These are phyloP conservation scores for Sporisorium reilianum DNA, from an alignment of 1,284 basidiomycete genomes.

Conservation along the genomic window DNA sequence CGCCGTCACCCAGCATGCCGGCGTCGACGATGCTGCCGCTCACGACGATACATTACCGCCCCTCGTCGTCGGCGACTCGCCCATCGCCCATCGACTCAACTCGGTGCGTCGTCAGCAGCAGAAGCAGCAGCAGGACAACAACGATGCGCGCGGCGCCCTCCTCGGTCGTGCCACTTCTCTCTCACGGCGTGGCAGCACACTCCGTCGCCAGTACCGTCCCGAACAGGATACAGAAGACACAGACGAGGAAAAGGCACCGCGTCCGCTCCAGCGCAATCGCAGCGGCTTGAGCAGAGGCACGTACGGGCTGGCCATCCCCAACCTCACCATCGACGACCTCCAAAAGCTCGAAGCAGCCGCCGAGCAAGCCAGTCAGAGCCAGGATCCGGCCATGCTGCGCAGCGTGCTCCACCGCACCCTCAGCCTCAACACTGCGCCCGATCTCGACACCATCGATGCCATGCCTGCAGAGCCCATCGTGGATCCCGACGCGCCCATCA, in stretches of 20 bases:
- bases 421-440: slow-evolving; percentile 75
- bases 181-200: slow-evolving; percentile 61
- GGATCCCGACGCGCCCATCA: slow-evolving; percentile 87
- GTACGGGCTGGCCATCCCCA: slow-evolving; percentile 70
- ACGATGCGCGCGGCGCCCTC: slow-evolving; percentile 33
- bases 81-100: slow-evolving; percentile 47
- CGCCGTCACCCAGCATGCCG: slow-evolving; percentile 60
- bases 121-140: slow-evolving; percentile 26
- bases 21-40: slow-evolving; percentile 8
- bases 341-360: slow-evolving; percentile 92
- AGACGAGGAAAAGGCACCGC: slow-evolving; percentile 73
- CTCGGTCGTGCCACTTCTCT: slow-evolving; percentile 58
- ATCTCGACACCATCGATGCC: slow-evolving; percentile 41
- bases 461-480: slow-evolving; percentile 70
- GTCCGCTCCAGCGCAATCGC: slow-evolving; percentile 43
- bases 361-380: slow-evolving; percentile 78
- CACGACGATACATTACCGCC: slow-evolving; percentile 32
- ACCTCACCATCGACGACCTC: slow-evolving; percentile 87
- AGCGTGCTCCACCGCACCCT: slow-evolving; percentile 86
- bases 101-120: slow-evolving; percentile 47
- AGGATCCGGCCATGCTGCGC: slow-evolving; percentile 85
- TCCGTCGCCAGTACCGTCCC: slow-evolving; percentile 74
- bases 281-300: slow-evolving; percentile 33
- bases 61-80: slow-evolving; percentile 33
- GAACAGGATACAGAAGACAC: slow-evolving; percentile 73